Base-by-base conservation (phyloP, 1,139 yeast species). In the Saccharomyces hybrid region DNA sequence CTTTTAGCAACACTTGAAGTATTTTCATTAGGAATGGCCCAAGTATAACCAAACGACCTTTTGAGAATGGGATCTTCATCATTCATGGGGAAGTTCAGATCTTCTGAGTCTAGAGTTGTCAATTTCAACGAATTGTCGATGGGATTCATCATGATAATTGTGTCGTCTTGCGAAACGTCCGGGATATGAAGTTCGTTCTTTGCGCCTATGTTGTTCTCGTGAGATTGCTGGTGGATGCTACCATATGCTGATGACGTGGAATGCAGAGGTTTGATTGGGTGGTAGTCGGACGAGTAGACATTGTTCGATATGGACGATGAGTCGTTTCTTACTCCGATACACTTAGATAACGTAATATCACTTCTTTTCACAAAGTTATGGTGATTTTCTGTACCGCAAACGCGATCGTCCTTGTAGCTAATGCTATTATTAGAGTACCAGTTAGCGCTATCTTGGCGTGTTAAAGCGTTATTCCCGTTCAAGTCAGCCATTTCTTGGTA, bases 271-370 rank as follows among this genome's bases (percentile, higher is more conserved):
- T 38, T 38, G 25, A 14, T 38, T 3, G 42, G 42, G 25, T 16
- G 52, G 14, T 34, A 48, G 51, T 46, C 59, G 6, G 62, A 54
- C 9, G 60, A 62, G 53, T 68, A 68, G 4, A 68, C 68, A 52
- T 67, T 68, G n/a, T 64, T 60, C 4, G 70, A 67, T 25, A 68
- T 65, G 3, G 63, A 53, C 5, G 72, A 68, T 20, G 70, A 62
- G 11, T 61, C 53, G 9, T 62, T 57, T 50, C 70, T 61, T 26
- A 67, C 57, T n/a, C 60, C 65, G 11, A 67, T 59, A 57, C 71
- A 68, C 52, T 60, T 64, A 6, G 70, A 64, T 20, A 67, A 54
- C 2, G 69, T 64, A 13, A 67, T 67, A 26, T 61, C 61, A 5
- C 60, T 58, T 32, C 70, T 60, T 27, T 53, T 53, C 25, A 54